Evolutionary conservation across 495 filamentous ascomycete genomes (phyloP).

Genomic region (Aspergillus nidulans): DNA sequence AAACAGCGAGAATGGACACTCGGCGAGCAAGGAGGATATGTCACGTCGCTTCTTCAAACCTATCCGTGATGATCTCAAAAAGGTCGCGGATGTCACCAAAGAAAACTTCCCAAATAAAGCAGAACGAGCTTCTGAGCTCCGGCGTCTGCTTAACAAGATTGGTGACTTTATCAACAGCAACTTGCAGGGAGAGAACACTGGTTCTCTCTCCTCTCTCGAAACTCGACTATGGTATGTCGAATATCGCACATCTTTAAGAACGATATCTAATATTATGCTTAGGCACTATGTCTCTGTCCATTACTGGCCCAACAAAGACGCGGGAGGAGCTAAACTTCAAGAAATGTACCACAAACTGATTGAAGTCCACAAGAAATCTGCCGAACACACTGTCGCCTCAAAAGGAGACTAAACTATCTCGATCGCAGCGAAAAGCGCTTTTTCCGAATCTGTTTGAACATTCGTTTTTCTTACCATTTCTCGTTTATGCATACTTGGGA

Average conservation of each 20-base stretch:
- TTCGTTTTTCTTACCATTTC: constrained; percentile 13
- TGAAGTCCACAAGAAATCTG: constrained; percentile 27
- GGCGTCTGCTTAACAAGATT: constrained; percentile 44
- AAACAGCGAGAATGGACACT: constrained; percentile 37
- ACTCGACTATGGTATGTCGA: constrained; percentile 44
- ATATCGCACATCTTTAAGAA: neutral
- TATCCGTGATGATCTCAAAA: constrained; percentile 53
- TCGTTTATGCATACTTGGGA: constrained; percentile 29
- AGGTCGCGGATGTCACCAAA: constrained; percentile 57
- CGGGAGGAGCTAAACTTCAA: constrained; percentile 39
- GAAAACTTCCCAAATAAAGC: constrained; percentile 57
- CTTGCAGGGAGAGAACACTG: constrained; percentile 27
- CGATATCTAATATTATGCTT: constrained; percentile 7
- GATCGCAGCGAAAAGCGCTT: constrained; percentile 13
- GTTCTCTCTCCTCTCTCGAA: constrained; percentile 35
- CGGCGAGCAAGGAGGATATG: constrained; percentile 44
- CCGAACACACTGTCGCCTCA: constrained; percentile 18
- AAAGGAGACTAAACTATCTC: constrained; percentile 23
- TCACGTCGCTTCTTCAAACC: constrained; percentile 56
- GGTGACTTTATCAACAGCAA: constrained; percentile 44
- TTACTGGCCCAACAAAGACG: constrained; percentile 50
- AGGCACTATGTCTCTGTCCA: constrained; percentile 47
- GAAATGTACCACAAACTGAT: constrained; percentile 48
- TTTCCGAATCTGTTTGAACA: constrained; percentile 16
- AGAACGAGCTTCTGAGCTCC: constrained; percentile 47